These are phyloP conservation scores for Penicillium silybi DNA, from an alignment of 495 filamentous ascomycete species.

Conservation along the genomic window DNA sequence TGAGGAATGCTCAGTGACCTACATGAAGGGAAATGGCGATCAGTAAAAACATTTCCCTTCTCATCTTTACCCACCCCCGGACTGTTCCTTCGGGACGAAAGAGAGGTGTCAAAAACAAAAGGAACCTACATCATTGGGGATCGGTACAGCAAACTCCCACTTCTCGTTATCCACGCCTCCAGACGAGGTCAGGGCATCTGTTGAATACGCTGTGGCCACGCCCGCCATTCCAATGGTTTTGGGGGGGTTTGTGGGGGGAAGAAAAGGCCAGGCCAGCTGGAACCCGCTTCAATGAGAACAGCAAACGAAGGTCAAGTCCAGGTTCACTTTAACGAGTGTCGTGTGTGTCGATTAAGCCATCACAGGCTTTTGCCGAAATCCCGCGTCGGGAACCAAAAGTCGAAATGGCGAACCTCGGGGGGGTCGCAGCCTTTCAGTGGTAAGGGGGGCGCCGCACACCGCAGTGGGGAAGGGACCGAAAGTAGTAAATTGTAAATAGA, in stretches of 20 bases:
- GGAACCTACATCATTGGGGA: conserved; percentile 37
- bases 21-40: conserved; percentile 7
- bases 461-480: conserved; percentile 22
- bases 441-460: conserved; percentile 10
- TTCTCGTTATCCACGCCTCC: conserved; percentile 33
- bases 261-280: conserved; percentile 44
- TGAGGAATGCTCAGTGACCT: conserved; percentile 29
- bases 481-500: conserved; percentile 41
- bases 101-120: not conserved
- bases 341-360: conserved; percentile 34
- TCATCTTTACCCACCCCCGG: not conserved
- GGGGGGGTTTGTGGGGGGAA: not conserved
- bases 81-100: not conserved
- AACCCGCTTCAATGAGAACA: conserved; percentile 18
- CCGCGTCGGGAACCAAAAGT: conserved; percentile 7
- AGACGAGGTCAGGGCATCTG: conserved; percentile 39
- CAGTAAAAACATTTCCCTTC: not conserved
- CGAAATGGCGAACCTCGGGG: conserved; percentile 4
- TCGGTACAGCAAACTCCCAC: conserved; percentile 48
- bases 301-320: conserved; percentile 10
- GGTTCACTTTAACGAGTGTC: conserved; percentile 8
- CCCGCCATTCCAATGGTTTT: conserved; percentile 42
- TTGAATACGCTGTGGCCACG: conserved; percentile 38
- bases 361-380: conserved; percentile 19
- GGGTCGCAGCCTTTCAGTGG: conserved; percentile 8